phyloP scores from a whole-genome alignment of 176 grass and related monocot genomes.

The Elymus sibiricus region DNA sequence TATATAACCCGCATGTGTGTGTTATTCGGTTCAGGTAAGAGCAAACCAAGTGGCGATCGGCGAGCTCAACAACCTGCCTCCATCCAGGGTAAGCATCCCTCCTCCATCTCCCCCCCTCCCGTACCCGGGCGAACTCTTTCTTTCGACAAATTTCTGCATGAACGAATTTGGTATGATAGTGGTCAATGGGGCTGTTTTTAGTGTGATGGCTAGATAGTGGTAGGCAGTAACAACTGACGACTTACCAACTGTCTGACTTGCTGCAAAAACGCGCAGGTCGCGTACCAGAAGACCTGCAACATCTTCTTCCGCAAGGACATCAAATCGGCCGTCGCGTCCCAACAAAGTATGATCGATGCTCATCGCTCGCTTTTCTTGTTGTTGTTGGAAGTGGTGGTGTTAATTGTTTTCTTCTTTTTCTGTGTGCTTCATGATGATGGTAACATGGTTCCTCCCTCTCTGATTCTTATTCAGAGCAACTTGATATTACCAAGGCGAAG shows the following conservation, averaged over 20 bases:
- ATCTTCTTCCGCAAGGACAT: conserved; percentile 41
- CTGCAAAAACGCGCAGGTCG: conserved; percentile 6
- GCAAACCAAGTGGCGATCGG: conserved; percentile 53
- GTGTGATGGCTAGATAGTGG: not conserved
- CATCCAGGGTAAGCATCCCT: conserved; percentile 42
- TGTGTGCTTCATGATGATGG: not conserved
- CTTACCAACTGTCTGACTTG: not conserved
- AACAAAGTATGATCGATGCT: conserved; percentile 29
- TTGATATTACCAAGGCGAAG: conserved; percentile 27
- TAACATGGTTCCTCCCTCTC: not conserved
- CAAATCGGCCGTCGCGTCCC: conserved; percentile 5
- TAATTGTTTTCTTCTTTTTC: not conserved
- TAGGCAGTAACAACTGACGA: not conserved
- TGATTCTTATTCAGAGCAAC: conserved; percentile 12
- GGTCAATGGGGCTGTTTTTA: not conserved
- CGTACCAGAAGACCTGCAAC: conserved; percentile 43
- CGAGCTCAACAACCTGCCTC: conserved; percentile 47
- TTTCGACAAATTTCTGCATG: not conserved
- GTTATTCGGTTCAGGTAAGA: conserved; percentile 36
- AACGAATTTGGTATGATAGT: too few relatives aligned
- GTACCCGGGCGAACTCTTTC: not conserved
- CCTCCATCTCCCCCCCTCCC: not conserved
- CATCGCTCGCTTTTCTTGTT: not conserved
- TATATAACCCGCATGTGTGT: not conserved
- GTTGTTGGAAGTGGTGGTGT: too few relatives aligned